Evolutionary conservation across 148 eudicot species (phyloP).

Genomic region (Rhododendron williamsianum): DNA sequence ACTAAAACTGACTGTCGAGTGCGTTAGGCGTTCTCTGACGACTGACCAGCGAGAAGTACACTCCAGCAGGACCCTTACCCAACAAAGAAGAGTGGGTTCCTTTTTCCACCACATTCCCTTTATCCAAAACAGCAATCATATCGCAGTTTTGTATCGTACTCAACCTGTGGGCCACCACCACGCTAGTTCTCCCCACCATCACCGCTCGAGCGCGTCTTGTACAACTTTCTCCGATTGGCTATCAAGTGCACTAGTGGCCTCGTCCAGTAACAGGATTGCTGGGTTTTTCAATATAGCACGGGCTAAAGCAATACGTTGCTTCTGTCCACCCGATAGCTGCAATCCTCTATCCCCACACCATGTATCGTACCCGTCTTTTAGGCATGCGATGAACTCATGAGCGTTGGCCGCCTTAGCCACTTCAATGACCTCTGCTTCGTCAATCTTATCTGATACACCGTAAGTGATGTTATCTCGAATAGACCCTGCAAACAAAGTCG

Average conservation of each 20-base stretch:
- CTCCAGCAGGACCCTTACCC: not conserved
- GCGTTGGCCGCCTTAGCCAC: not conserved
- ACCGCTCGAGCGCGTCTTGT: not conserved
- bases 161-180: not conserved
- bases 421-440: not conserved
- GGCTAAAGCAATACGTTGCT: not conserved
- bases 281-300: not conserved
- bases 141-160: not conserved
- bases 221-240: not conserved
- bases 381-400: not conserved
- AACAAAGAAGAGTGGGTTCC: slow-evolving; percentile 5
- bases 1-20: not conserved
- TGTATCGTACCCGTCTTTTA: not conserved
- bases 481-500: not conserved
- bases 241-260: not conserved
- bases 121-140: not conserved
- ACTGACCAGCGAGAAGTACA: not conserved
- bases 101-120: not conserved
- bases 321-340: not conserved
- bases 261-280: not conserved
- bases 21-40: not conserved
- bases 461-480: not conserved
- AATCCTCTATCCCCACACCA: not conserved
- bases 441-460: not conserved
- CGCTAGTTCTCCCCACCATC: not conserved